A percentile compares a stretch with the other conserved stretches of the same genome.
These are phyloP conservation scores for Verticillium tricorpus DNA, from an alignment of 2,329 filamentous ascomycete genomes.

Conservation along the genomic window DNA sequence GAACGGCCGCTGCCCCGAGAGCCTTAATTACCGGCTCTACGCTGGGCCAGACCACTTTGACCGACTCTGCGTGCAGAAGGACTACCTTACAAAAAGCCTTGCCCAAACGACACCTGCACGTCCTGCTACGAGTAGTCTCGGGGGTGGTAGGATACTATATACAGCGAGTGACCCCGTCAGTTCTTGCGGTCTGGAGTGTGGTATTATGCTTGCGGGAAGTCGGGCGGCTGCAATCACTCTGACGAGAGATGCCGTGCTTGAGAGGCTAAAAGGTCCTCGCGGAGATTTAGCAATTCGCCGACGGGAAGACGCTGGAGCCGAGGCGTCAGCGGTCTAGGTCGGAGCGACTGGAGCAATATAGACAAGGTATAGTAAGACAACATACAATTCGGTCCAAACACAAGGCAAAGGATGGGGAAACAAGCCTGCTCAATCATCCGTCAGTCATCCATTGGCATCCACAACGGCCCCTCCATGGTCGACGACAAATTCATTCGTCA, in stretches of 20 bases:
- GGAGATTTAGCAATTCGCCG: too few species aligned
- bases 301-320: too few species aligned
- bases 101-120: neutral
- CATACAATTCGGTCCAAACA: neutral
- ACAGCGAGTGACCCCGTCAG: neutral
- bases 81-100: neutral
- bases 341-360: too few species aligned
- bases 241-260: too few species aligned
- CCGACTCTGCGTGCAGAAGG: too few species aligned
- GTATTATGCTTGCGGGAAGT: neutral
- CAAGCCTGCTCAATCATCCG: neutral
- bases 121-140: neutral
- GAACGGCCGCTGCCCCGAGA: too few species aligned
- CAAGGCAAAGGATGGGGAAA: neutral
- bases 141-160: neutral
- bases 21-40: too few species aligned
- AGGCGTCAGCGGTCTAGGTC: too few species aligned
- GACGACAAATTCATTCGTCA: neutral
- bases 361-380: neutral
- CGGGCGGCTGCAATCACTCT: too few species aligned
- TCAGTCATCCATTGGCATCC: neutral
- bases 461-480: neutral
- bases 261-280: too few species aligned
- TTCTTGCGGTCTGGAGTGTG: neutral
- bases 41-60: too few species aligned